Percentiles rank a stretch among this genome's conserved stretches.
Conservation (phyloP, 495 filamentous ascomycete species). For the Trichoderma reesei region DNA sequence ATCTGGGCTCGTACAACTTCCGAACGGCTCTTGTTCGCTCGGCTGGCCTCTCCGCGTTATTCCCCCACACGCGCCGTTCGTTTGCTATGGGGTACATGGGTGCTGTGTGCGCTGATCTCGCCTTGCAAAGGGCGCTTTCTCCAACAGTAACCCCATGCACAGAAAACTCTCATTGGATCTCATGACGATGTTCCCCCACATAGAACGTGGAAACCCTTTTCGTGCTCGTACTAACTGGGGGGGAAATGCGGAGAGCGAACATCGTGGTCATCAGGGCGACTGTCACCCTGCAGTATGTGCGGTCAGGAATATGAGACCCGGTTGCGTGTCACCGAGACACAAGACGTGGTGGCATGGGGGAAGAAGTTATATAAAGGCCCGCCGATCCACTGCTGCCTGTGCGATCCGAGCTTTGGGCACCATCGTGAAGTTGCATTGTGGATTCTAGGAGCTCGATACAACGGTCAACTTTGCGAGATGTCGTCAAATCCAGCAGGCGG, state of each 20-base stretch:
- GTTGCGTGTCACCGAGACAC: background rate
- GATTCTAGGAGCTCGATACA: background rate
- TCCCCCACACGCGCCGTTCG: background rate
- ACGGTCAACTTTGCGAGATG: background rate
- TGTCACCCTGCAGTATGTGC: background rate
- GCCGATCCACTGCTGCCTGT: background rate
- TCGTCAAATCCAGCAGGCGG: background rate
- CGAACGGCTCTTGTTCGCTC: background rate
- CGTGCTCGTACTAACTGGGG: background rate
- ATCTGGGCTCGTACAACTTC: background rate
- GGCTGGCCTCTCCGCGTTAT: background rate
- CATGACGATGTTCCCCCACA: slow-evolving; percentile 2
- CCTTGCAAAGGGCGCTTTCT: background rate
- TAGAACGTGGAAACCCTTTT: slow-evolving; percentile 1
- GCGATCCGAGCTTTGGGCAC: background rate
- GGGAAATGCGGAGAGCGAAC: slow-evolving; percentile 1
- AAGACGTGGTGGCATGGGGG: background rate
- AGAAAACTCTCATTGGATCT: background rate
- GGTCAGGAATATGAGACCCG: background rate
- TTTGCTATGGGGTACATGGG: background rate
- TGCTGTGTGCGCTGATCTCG: background rate
- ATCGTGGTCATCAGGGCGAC: slow-evolving; percentile 1
- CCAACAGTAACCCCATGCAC: background rate
- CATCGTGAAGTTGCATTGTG: background rate
- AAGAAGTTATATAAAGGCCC: background rate